Evolutionary conservation across 345 rosid genomes (phyloP).

Genomic region (Garcia nutans): DNA sequence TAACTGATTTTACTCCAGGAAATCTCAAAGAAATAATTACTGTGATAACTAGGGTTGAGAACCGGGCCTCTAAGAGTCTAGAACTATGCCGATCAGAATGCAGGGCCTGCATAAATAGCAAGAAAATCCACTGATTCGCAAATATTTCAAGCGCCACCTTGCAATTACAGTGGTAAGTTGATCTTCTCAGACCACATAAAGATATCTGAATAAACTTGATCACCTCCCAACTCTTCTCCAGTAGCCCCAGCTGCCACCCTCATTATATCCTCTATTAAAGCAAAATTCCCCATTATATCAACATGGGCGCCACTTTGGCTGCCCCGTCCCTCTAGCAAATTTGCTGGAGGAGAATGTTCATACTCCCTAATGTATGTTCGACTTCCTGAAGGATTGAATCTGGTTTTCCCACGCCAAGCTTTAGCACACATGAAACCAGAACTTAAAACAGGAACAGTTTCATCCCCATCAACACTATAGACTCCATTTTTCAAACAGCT

Average conservation of each 20-base stretch:
- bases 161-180: conserved; percentile 48
- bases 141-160: background rate
- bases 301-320: conserved; percentile 91
- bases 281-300: conserved; percentile 97
- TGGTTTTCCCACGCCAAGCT: conserved; percentile 94
- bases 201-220: conserved; percentile 79
- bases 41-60: background rate
- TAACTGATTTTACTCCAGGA: too few relatives aligned
- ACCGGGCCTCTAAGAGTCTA: background rate
- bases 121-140: background rate
- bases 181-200: conserved; percentile 83
- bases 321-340: conserved; percentile 86
- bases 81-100: background rate
- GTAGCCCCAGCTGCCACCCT: conserved; percentile 85
- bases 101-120: background rate
- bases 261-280: conserved; percentile 77
- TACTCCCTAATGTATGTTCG: conserved; percentile 73
- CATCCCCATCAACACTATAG: conserved; percentile 83
- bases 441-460: conserved; percentile 87
- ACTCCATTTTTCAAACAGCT: conserved; percentile 80
- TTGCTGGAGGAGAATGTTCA: conserved; percentile 80
- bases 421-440: conserved; percentile 92
- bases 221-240: conserved; percentile 78
- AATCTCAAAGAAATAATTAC: background rate
- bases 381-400: conserved; percentile 87